These are phyloP conservation scores for Trifolium fragiferum DNA, from an alignment of 306 rosid species.

Conservation along the genomic window DNA sequence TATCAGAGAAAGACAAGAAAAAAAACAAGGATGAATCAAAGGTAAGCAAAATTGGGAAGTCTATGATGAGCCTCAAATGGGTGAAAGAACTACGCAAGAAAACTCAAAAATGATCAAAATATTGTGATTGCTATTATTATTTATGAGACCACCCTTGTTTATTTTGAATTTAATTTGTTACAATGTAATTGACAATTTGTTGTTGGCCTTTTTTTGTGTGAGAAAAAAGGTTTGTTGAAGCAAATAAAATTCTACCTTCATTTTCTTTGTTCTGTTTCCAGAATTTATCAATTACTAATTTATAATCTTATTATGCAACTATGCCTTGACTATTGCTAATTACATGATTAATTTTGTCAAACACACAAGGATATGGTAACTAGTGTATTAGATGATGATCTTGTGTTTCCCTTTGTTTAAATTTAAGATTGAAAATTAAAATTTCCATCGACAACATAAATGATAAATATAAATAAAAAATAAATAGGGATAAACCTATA, in stretches of 20 bases:
- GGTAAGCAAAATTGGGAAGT: conserved; percentile 49
- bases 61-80: conserved; percentile 64
- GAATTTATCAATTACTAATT: neutral
- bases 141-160: neutral
- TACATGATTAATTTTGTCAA: neutral
- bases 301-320: neutral
- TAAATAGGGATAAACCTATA: too few species aligned
- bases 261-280: neutral
- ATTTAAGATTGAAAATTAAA: too few species aligned
- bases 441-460: too few species aligned
- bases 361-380: neutral
- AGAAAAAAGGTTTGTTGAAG: neutral
- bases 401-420: too few species aligned
- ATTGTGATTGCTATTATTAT: neutral
- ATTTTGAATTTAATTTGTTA: neutral
- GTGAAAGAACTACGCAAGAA: conserved; percentile 59
- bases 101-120: conserved; percentile 40
- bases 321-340: neutral
- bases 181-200: neutral
- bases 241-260: neutral
- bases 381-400: neutral
- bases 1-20: conserved; percentile 50
- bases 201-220: neutral
- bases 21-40: conserved; percentile 56
- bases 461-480: too few species aligned